A percentile compares a stretch with the other conserved stretches of the same genome.
Conservation (phyloP, 768 basidiomycete species). For the Lentinula detonsa region DNA sequence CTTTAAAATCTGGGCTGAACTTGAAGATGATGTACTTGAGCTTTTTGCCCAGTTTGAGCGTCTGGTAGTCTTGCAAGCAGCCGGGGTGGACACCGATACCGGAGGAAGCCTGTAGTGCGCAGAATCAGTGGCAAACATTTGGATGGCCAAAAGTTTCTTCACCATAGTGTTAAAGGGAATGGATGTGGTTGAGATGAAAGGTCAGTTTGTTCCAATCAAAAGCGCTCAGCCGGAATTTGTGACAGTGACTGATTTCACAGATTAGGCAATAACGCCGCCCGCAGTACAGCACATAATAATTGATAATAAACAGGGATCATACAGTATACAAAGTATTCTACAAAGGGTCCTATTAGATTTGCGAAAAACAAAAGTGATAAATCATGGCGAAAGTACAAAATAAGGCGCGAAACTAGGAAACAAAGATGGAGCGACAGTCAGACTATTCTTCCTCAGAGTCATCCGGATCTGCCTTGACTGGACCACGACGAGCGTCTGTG, state of each 20-base stretch:
- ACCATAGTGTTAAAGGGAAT: slow-evolving; percentile 3
- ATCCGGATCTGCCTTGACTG: background rate
- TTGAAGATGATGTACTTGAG: slow-evolving; percentile 80
- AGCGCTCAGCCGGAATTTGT: background rate
- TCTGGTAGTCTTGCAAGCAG: slow-evolving; percentile 58
- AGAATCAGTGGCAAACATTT: background rate
- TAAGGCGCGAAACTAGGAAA: background rate
- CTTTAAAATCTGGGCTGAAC: slow-evolving; percentile 53
- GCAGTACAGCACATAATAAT: too few species aligned
- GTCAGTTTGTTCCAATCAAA: background rate
- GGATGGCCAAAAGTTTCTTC: too few species aligned
- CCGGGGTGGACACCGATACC: slow-evolving; percentile 55
- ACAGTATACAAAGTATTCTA: background rate
- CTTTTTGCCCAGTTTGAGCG: slow-evolving; percentile 73
- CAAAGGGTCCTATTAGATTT: background rate
- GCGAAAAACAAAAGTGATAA: background rate
- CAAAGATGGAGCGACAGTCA: background rate
- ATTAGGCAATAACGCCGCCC: background rate
- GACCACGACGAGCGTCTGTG: background rate
- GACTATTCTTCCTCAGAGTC: background rate
- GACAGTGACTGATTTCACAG: background rate
- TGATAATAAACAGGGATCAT: background rate
- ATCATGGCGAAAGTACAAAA: background rate
- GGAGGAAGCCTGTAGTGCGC: slow-evolving; percentile 48
- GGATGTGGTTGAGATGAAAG: slow-evolving; percentile 5